Evolutionary conservation across 352 stramenopile genomes (phyloP).

Genomic region (Pythium chondricola): DNA sequence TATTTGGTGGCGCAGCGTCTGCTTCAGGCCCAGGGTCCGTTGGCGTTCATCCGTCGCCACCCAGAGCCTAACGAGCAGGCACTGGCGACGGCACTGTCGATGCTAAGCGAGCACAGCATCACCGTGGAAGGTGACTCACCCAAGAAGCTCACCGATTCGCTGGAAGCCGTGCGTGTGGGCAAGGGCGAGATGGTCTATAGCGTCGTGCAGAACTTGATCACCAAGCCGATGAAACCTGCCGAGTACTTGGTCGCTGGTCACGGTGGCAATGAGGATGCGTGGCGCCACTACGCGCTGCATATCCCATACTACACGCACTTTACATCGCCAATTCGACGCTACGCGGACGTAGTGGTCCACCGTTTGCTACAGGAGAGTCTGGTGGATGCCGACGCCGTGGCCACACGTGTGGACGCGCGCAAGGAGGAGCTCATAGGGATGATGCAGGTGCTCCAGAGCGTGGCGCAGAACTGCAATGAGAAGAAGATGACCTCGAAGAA

Average conservation of each 20-base stretch:
- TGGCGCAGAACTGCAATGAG: conserved; percentile 77
- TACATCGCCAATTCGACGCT: conserved; percentile 95
- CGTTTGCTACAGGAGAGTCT: conserved; percentile 57
- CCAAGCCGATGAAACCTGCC: conserved; percentile 92
- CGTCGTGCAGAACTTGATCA: conserved; percentile 91
- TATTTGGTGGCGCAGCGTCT: conserved; percentile 96
- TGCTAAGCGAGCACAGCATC: conserved; percentile 51
- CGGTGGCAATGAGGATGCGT: conserved; percentile 54
- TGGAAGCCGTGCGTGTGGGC: conserved; percentile 68
- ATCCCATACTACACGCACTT: conserved; percentile 99
- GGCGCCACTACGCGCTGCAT: conserved; percentile 95
- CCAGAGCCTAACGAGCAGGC: conserved; percentile 52
- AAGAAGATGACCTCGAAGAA: conserved; percentile 83
- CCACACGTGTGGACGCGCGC: conserved; percentile 2
- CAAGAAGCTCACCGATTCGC: conserved; percentile 77
- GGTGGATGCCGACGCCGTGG: conserved; percentile 8
- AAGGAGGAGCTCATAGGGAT: conserved; percentile 19
- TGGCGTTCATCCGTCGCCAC: conserved; percentile 90
- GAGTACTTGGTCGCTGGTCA: conserved; percentile 90
- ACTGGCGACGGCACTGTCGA: conserved; percentile 37
- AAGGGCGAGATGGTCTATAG: conserved; percentile 77
- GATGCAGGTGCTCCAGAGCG: conserved; percentile 34
- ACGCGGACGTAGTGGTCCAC: conserved; percentile 84
- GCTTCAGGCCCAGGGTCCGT: conserved; percentile 77
- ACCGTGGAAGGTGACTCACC: conserved; percentile 78